Evolutionary conservation across 192 early-diverging fungal species (phyloP), one percentile per base, ranked within the genome.

Genomic region (Funneliformis mosseae): DNA sequence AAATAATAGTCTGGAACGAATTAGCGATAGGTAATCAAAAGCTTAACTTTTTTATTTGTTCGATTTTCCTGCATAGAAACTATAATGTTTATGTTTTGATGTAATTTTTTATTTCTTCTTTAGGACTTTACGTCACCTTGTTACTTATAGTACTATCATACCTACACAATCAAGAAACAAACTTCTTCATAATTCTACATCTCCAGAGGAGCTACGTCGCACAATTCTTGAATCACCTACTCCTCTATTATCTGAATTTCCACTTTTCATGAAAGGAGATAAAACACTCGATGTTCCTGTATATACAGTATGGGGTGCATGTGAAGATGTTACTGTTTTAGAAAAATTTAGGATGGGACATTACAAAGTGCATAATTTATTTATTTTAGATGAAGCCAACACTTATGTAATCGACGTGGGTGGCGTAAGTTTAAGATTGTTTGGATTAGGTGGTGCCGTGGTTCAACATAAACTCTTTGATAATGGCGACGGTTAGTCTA

Each of bases 401-500:
- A 83, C 86, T 3, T 73, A 86, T 61, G 69, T 88, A 23, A 77
- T 91, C 46, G 90, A 89, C 60, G 81, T 89, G 78, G 90, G 90
- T 16, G 87, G 87, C 14, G 88, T 91, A 50, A 89, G 81, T 64
- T 75, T 91, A 6, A 76, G 90, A 18, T 83, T 91, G 42, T 91
- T 89, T 83, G 90, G 90, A 8, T 77, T 91, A 39, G 90, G 90
- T 48, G 90, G 90, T 11, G 90, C 90, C 7, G 84, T 89, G 38
- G 89, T 89, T 23, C 88, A 87, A 27, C 90, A 91, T 73, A 91
- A 89, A 74, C 42, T 91, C 11, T 91, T 91, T 81, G 90, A 91
- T 78, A 89, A 89, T 80, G 90, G 90, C 6, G 88, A 91, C 79
- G 90, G 89, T 87, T 84, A 74, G 10, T 77, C 63, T 55, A 55